Percentiles rank a stretch among this genome's conserved stretches.
phyloP scores from a whole-genome alignment of 805 yeast species.

The Cyberlindnera maritima region DNA sequence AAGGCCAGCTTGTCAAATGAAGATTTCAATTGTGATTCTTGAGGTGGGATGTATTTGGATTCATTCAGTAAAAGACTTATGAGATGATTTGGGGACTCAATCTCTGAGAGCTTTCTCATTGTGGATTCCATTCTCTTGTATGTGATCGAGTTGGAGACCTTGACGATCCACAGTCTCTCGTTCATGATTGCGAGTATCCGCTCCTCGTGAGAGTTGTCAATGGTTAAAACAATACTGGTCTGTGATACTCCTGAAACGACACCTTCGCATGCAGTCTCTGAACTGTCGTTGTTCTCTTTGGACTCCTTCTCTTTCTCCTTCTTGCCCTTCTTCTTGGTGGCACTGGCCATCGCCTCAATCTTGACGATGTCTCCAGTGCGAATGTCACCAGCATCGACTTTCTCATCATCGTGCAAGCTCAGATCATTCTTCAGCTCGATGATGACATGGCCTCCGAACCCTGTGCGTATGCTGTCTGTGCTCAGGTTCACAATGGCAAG shows the following conservation, averaged over 20 bases:
- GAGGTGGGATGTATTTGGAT: constrained; percentile 32
- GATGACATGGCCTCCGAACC: constrained; percentile 72
- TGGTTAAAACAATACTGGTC: constrained; percentile 51
- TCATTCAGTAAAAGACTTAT: constrained; percentile 20
- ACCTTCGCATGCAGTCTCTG: constrained; percentile 45
- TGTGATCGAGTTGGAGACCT: constrained; percentile 61
- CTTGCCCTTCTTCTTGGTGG: constrained; percentile 14
- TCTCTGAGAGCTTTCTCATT: constrained; percentile 59
- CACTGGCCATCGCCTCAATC: constrained; percentile 35
- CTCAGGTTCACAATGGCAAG: constrained; percentile 69
- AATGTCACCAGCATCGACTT: constrained; percentile 47
- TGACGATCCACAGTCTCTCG: constrained; percentile 56
- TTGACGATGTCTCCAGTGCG: constrained; percentile 77
- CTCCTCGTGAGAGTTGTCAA: constrained; percentile 56
- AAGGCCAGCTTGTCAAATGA: constrained; percentile 28
- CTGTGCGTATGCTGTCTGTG: constrained; percentile 63
- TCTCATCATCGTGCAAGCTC: constrained; percentile 34
- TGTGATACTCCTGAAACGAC: constrained; percentile 58
- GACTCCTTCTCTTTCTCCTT: constrained; percentile 18
- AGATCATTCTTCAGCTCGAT: constrained; percentile 63
- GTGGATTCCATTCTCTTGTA: constrained; percentile 79
- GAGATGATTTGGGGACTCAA: constrained; percentile 8
- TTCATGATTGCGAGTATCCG: constrained; percentile 43
- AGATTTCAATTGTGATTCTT: not conserved
- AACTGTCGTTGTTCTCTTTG: constrained; percentile 18